Evolutionary conservation across 2,329 filamentous ascomycete genomes (phyloP).

Genomic region (Aspergillus ustus): DNA sequence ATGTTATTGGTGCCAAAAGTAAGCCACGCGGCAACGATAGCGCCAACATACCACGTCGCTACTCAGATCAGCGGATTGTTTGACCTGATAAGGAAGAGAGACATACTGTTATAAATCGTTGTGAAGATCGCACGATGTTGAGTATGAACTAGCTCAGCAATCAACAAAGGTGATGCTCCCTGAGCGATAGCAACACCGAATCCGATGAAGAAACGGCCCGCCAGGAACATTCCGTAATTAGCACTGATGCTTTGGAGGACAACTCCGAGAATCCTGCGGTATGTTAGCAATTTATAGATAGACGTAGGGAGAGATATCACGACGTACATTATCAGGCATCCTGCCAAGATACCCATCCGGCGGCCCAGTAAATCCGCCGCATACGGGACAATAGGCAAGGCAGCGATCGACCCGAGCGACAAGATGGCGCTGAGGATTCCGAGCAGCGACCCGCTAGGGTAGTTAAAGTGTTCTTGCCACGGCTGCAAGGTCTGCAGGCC

Average conservation of each 20-base stretch:
- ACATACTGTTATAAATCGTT: slow-evolving; percentile 30
- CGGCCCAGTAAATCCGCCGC: slow-evolving; percentile 54
- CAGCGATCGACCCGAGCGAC: slow-evolving; percentile 55
- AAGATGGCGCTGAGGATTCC: slow-evolving; percentile 11
- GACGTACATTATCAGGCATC: slow-evolving; percentile 18
- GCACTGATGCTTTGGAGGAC: slow-evolving; percentile 33
- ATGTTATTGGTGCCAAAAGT: slow-evolving; percentile 45
- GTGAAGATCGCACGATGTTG: slow-evolving; percentile 36
- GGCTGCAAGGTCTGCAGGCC: slow-evolving; percentile 8
- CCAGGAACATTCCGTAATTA: slow-evolving; percentile 35
- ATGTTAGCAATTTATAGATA: neutral
- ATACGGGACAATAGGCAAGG: slow-evolving; percentile 53
- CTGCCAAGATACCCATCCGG: slow-evolving; percentile 52
- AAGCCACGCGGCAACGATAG: slow-evolving; percentile 36
- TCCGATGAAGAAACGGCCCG: slow-evolving; percentile 34
- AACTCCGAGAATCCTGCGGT: slow-evolving; percentile 30
- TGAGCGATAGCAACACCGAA: slow-evolving; percentile 33
- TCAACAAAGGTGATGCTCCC: slow-evolving; percentile 32
- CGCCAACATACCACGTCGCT: slow-evolving; percentile 50
- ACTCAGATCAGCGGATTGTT: neutral
- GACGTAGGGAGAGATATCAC: neutral
- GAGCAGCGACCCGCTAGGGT: slow-evolving; percentile 1
- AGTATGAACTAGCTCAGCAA: slow-evolving; percentile 33
- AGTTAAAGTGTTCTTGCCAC: slow-evolving; percentile 4
- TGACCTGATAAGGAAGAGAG: neutral